Conservation (phyloP, 1,284 basidiomycete species). For the Mixia osmundae region DNA sequence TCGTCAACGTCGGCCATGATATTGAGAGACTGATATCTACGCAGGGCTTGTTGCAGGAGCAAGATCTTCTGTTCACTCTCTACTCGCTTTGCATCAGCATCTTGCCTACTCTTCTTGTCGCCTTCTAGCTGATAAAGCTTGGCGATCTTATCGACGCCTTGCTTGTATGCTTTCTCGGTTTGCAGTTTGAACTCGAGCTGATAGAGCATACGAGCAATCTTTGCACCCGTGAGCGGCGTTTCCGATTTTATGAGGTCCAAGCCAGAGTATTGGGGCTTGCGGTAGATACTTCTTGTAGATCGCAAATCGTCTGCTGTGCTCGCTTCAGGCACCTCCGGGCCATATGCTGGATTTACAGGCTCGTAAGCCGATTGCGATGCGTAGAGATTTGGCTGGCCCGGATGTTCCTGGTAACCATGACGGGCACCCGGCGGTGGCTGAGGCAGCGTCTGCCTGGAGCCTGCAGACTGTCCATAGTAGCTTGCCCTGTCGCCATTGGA, state of each 20-base stretch:
- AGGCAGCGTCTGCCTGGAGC: background rate
- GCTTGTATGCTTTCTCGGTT: slow-evolving; percentile 94
- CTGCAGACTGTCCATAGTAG: too few relatives aligned
- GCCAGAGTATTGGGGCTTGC: slow-evolving; percentile 7
- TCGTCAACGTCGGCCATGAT: slow-evolving; percentile 73
- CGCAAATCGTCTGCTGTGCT: slow-evolving; percentile 17
- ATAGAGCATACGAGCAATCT: slow-evolving; percentile 94
- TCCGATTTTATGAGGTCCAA: slow-evolving; percentile 88
- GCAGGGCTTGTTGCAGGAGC: slow-evolving; percentile 70
- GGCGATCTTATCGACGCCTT: slow-evolving; percentile 97
- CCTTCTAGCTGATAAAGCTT: slow-evolving; percentile 36
- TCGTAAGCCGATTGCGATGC: background rate
- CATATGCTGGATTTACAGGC: background rate
- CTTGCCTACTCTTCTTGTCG: slow-evolving; percentile 65
- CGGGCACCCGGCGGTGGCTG: slow-evolving; percentile 4
- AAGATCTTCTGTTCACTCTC: slow-evolving; percentile 95
- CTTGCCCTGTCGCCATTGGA: too few relatives aligned
- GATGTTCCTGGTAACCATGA: slow-evolving; percentile 17
- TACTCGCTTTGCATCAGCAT: slow-evolving; percentile 77
- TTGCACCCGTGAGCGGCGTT: slow-evolving; percentile 82
- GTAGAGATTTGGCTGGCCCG: background rate
- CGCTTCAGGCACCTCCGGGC: background rate
- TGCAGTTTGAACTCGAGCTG: slow-evolving; percentile 98
- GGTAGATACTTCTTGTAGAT: slow-evolving; percentile 42
- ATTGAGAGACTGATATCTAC: slow-evolving; percentile 86